Evolutionary conservation across 441 rosid genomes (phyloP).

Genomic region (Arabidopsis lyrata): DNA sequence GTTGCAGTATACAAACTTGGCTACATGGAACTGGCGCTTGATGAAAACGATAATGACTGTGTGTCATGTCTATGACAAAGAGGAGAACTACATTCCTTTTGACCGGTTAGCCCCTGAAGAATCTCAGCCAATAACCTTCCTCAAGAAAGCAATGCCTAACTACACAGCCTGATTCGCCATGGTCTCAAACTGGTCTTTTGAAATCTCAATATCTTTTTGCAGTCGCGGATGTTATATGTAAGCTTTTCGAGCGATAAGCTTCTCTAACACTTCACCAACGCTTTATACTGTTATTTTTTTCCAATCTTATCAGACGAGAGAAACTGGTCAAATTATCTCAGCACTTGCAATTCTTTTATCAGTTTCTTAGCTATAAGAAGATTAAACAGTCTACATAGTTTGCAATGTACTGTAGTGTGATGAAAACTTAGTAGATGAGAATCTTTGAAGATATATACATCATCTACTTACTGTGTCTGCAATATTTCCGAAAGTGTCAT

Average conservation of each 20-base stretch:
- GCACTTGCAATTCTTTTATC: constrained; percentile 3
- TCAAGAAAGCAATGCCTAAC: constrained; percentile 83
- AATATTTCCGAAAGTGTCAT: neutral
- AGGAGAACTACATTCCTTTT: constrained; percentile 71
- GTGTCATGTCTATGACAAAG: constrained; percentile 79
- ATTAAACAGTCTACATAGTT: neutral
- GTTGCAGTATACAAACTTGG: constrained; percentile 82
- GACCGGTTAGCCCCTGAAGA: constrained; percentile 74
- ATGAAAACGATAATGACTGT: constrained; percentile 89
- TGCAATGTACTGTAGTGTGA: neutral
- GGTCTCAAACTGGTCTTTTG: constrained; percentile 18
- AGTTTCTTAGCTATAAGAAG: constrained; percentile 7
- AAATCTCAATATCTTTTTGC: constrained; percentile 34
- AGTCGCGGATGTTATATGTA: constrained; percentile 16
- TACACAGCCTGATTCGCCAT: constrained; percentile 49
- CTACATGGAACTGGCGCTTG: constrained; percentile 89
- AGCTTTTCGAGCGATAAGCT: constrained; percentile 33
- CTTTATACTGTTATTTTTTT: constrained; percentile 10
- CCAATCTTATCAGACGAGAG: neutral
- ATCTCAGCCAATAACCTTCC: constrained; percentile 74
- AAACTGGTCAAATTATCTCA: neutral
- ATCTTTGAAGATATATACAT: neutral
- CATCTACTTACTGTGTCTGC: neutral
- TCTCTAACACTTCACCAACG: constrained; percentile 6
- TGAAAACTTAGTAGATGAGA: neutral